Evolutionary conservation across 148 eudicot genomes (phyloP), one percentile per base, ranked within the genome.

Genomic region (Rhododendron williamsianum): DNA sequence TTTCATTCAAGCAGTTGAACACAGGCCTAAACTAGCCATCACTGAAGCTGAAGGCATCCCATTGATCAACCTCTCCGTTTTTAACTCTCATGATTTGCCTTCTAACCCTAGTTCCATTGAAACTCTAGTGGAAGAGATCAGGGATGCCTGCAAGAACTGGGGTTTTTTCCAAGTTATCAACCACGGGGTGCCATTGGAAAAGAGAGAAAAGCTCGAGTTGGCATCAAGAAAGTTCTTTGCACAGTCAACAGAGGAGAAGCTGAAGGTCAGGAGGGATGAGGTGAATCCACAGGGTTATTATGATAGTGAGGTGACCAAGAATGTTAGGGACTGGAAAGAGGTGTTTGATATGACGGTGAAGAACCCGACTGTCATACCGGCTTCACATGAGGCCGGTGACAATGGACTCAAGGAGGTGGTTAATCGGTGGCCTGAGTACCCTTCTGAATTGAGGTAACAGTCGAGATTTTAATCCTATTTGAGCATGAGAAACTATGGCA

Each of bases 241-340:
- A 13, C 85, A 88, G 81, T 80, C 91, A 21, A 7, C 35, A 35
- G 89, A 90, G 73, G 92, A 90, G 87, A 93, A 91, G 89, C 71
- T 84, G 69, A 91, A 87, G 85, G 91, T 92, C 38, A 84, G 81
- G 35, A 87, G 91, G 63, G 89, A 86, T 82, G 91, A 90, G 84
- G 83, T 12, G 35, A 90, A 90, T 25, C 90, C 92, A 7, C 19
- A 83, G 86, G 93, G 93, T 11, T 91, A 87, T 73, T 88, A 92
- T 54, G 93, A 91, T 9, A 52, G 90, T 48, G 92, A 92, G 85
- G 87, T 81, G 3, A 92, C 93, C 23, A 90, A 85, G 83, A 91
- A 92, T 76, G 91, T 92, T 18, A 84, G 90, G 45, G 94, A 92
- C 19, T 92, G 92, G 94, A 92, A 92, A 84, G 87, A 92, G 76